Conservation (phyloP, 306 rosid genomes). For the Calophaca sinica region DNA sequence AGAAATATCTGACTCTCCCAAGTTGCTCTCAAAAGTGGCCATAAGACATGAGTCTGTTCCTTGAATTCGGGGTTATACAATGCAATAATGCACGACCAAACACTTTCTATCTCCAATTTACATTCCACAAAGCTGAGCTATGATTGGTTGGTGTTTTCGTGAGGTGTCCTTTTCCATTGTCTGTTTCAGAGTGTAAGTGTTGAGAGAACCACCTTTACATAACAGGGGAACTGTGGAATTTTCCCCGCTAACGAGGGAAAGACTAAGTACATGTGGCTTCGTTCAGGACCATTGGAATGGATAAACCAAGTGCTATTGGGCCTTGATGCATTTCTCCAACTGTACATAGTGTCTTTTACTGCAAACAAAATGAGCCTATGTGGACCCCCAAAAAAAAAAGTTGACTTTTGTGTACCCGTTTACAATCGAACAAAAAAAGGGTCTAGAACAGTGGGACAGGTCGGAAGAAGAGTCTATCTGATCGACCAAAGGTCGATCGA, state of each 20-base stretch:
- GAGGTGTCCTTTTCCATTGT: slow-evolving; percentile 33
- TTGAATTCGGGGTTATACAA: slow-evolving; percentile 20
- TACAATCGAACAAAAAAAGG: no score
- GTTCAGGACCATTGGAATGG: slow-evolving; percentile 38
- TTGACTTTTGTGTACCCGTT: no score
- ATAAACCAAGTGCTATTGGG: slow-evolving; percentile 49
- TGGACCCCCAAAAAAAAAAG: no score
- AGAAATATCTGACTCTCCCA: slow-evolving; percentile 16
- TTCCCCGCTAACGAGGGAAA: slow-evolving; percentile 1
- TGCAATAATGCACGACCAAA: slow-evolving; percentile 28
- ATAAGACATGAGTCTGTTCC: slow-evolving; percentile 37
- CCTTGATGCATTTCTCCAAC: slow-evolving; percentile 39
- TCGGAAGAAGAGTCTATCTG: no score
- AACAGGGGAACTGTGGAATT: slow-evolving; percentile 40
- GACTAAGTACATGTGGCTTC: slow-evolving; percentile 44
- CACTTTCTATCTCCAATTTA: slow-evolving; percentile 43
- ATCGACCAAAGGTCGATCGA: no score
- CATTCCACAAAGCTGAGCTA: slow-evolving; percentile 47
- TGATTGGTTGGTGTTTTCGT: slow-evolving; percentile 43
- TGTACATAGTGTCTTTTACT: neutral
- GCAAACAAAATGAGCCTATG: no score
- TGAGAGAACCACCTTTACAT: slow-evolving; percentile 19
- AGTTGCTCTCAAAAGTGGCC: slow-evolving; percentile 21
- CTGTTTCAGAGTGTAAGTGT: neutral
- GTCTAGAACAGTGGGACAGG: no score